Evolutionary conservation across 2,329 filamentous ascomycete genomes (phyloP), one percentile per base, ranked within the genome.

Genomic region (Colletotrichum shisoi): DNA sequence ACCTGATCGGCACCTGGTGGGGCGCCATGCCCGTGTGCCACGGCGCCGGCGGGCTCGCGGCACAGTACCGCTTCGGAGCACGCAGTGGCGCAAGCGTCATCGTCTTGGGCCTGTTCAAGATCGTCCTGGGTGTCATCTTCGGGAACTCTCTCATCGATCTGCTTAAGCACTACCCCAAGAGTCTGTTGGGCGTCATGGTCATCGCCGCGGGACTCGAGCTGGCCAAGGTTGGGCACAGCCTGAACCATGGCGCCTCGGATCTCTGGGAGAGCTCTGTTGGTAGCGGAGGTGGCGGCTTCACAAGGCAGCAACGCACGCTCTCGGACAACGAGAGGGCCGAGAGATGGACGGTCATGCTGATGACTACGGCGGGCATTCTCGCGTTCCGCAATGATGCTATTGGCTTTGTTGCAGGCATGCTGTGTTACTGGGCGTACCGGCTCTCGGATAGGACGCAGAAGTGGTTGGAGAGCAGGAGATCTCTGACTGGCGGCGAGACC

Each of bases 21-120:
- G 94, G 94, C 54, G 91, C 91, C 5, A 98, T 97, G 95, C 95
- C 94, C 3, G 89, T 95, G 4, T 98, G 95, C 74, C 95, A 98
- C 75, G 94, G 94, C 5, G 93, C 93, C 0, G 94, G 94, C 2
- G 94, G 94, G 0, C 82, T 98, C 0, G 95, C 95, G 5, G 95
- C 91, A 0, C 94, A 98, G 76, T 92, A 93, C 76, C 88, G 93
- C 4, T 98, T 98, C 72, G 94, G 94, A 0, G 94, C 94, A 4
- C 89, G 94, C 54, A 96, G 92, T 67, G 94, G 94, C 11, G 88
- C 92, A 0, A 93, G 90, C 72, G 85, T 97, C 69, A 87, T 97
- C 60, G 75, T 96, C 27, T 85, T 98, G 0, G 94, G 94, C 0
- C 52, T 86, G 0, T 79, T 91, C 68, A 97, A 97, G 77, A 77